Base-by-base conservation (phyloP, 202 grass and related monocot species). In the Digitaria exilis region DNA sequence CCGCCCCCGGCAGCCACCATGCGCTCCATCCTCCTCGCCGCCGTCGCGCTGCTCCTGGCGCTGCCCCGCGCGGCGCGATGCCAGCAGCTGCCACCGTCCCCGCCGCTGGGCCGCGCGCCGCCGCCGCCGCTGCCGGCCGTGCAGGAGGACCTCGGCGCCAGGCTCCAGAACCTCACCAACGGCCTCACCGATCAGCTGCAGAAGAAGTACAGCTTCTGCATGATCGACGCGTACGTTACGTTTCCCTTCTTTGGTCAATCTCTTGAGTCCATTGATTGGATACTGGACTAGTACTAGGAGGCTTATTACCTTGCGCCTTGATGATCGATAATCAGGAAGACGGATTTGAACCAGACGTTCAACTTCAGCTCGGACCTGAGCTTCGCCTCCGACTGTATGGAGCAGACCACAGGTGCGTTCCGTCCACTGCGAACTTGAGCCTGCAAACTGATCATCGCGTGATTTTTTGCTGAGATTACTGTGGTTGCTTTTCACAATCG, bases 281-380 rank as follows among this genome's bases (percentile, higher is more conserved):
- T n/a, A n/a, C n/a, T n/a, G n/a, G n/a, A n/a, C n/a, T n/a, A n/a
- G n/a, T n/a, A n/a, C n/a, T n/a, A n/a, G n/a, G n/a, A n/a, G n/a
- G n/a, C n/a, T n/a, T n/a, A n/a, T n/a, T 4, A 57, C 9, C 10
- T 11, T 7, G 28, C 59, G 28, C 5, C 37, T 39, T 11, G 21
- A 41, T 62, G 13, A 8, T 29, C 56, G n/a, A n/a, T n/a, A n/a
- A 14, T 67, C 66, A 97, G 95, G 84, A 25, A 78, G 42, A 65
- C 71, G 41, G 95, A 97, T 54, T 46, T 86, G 72, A 85, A 85
- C 28, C 79, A 81, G 35, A 84, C 92, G 51, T 97, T 97, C 81
- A 17, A 76, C 57, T 91, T 80, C 83, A 28, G n/a, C n/a, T n/a
- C 86, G 1, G 60, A 93, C 45, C 1, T 24, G n/a, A 75, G 42